Conservation (phyloP, 495 filamentous ascomycete species). For the Jackrogersella minutella region DNA sequence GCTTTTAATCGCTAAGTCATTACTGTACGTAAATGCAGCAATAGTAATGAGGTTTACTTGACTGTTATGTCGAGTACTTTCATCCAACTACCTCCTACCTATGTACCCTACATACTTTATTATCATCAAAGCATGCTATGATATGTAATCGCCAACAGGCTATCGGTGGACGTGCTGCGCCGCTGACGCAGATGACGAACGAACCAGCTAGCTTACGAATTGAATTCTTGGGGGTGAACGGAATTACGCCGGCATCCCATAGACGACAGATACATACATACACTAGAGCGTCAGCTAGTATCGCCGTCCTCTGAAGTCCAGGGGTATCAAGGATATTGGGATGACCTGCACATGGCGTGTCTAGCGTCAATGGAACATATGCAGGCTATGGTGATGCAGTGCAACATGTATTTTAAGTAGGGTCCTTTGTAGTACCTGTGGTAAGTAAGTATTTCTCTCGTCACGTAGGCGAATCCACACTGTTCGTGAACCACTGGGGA, state of each 20-base stretch:
- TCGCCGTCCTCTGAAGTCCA: constrained; percentile 17
- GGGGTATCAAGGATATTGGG: constrained; percentile 26
- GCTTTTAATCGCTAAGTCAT: constrained; percentile 14
- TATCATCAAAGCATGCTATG: constrained; percentile 10
- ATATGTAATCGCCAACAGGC: constrained; percentile 11
- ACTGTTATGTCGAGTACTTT: background rate
- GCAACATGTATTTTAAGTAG: constrained; percentile 29
- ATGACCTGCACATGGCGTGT: constrained; percentile 42
- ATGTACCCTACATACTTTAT: background rate
- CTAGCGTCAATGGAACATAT: constrained; percentile 38
- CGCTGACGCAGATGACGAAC: constrained; percentile 29
- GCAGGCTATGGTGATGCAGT: constrained; percentile 29
- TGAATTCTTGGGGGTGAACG: constrained; percentile 4
- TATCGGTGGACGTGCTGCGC: constrained; percentile 16
- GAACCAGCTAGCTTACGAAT: constrained; percentile 6
- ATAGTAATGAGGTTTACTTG: constrained; percentile 16
- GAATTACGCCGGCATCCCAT: constrained; percentile 3
- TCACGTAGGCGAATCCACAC: constrained; percentile 10
- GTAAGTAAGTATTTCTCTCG: background rate
- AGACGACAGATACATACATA: constrained; percentile 1
- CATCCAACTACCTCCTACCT: background rate
- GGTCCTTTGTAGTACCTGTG: constrained; percentile 15
- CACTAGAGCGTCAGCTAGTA: background rate
- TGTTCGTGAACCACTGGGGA: constrained; percentile 34
- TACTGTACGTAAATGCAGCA: constrained; percentile 29